Base-by-base conservation (phyloP, 148 eudicot genomes). In the Spergularia marina region DNA sequence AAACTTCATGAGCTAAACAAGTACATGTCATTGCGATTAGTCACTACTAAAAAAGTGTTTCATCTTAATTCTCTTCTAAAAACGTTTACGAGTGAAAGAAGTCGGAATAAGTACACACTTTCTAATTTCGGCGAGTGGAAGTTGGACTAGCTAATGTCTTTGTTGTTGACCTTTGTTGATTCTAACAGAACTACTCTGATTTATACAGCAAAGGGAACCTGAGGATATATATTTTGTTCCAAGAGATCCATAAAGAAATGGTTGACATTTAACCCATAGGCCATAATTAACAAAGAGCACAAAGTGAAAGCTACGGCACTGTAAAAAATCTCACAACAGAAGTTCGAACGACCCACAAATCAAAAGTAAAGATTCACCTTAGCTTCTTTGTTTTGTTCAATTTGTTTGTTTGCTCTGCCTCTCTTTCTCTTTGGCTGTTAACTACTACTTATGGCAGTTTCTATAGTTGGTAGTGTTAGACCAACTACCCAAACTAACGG, bases 401-500 rank as follows among this genome's bases (percentile, higher is more conserved):
- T 10, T 44, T 58, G 67, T 59, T 58, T 59, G 47, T 52, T 51
- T 61, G 41, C 23, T 23, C 17, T 3, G 16, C n/a, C 6, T 4
- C 8, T n/a, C 23, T 67, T 67, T 10, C 40, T 10, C 4, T 67
- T 59, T 72, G 65, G 65, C 75, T 18, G 39, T 15, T 36, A 17
- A 44, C 49, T 40, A 40, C 49, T 6, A 65, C 16, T 53, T 44
- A 39, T 57, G 53, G 65, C 64, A 58, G 53, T 72, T 58, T 44
- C 10, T 67, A 40, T 72, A 72, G 75, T 72, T 72, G 55, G 75
- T 72, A 18, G 44, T 7, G 65, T 73, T 73, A 23, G 76, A 20
- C 68, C 67, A 61, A 61, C 68, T 52, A 23, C 47, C 57, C 57
- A 47, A 73, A 53, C 20, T 49, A 49, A 73, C 49, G 49, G 49